Evolutionary conservation across 495 filamentous ascomycete species (phyloP).

Genomic region (Penicillium canescens): DNA sequence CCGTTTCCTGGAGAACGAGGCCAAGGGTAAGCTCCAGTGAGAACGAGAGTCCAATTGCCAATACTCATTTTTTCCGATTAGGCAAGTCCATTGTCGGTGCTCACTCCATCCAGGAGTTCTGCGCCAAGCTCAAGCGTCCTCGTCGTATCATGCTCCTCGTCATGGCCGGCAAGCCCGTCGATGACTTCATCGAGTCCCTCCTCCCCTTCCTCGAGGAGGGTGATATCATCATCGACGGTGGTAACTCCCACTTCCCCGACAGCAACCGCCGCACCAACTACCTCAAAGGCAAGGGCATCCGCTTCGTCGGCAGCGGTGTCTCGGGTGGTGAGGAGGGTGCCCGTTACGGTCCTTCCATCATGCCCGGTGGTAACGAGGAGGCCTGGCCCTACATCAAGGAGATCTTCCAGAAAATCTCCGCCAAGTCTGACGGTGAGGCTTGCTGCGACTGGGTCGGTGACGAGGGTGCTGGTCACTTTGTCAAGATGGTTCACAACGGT

Average conservation of each 20-base stretch:
- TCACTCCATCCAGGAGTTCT: constrained; percentile 91
- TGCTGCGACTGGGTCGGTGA: constrained; percentile 99
- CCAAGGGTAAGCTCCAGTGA: constrained; percentile 63
- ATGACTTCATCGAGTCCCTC: constrained; percentile 96
- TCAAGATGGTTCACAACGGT: constrained; percentile 99
- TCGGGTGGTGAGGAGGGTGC: constrained; percentile 99
- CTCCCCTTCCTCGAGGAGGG: constrained; percentile 86
- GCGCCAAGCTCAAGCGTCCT: constrained; percentile 92
- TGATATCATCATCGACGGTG: constrained; percentile 99
- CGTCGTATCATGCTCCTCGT: constrained; percentile 97
- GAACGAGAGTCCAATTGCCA: constrained; percentile 1
- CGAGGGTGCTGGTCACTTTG: constrained; percentile 98
- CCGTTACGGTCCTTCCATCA: constrained; percentile 93
- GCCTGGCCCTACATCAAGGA: constrained; percentile 99
- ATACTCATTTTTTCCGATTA: constrained; percentile 28
- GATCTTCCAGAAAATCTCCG: constrained; percentile 95
- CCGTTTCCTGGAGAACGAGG: constrained; percentile 89
- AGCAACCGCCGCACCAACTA: constrained; percentile 93
- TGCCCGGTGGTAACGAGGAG: constrained; percentile 97
- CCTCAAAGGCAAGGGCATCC: constrained; percentile 81
- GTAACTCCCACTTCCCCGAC: constrained; percentile 99
- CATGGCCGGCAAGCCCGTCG: constrained; percentile 95
- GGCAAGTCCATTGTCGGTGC: constrained; percentile 92
- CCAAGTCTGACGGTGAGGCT: constrained; percentile 93
- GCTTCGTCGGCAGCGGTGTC: constrained; percentile 96